Conservation (phyloP, 306 rosid genomes). For the Citrullus colocynthis region DNA sequence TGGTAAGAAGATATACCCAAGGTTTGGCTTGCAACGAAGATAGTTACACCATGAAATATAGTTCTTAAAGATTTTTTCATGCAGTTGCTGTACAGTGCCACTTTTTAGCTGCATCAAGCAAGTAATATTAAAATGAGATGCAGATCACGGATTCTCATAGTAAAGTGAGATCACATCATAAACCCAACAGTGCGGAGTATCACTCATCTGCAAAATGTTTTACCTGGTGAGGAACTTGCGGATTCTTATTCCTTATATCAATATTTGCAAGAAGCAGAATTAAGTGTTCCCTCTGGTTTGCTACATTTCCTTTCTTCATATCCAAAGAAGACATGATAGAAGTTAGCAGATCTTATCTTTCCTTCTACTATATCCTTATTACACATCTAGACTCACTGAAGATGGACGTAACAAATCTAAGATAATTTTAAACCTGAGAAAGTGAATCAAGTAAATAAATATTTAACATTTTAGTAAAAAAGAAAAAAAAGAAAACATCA, state of each 20-base stretch:
- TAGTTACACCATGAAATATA: constrained; percentile 83
- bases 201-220: constrained; percentile 12
- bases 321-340: constrained; percentile 13
- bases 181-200: not conserved
- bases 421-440: not conserved
- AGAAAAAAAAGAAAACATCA: not conserved
- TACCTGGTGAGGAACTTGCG: constrained; percentile 31
- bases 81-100: constrained; percentile 36
- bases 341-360: not conserved
- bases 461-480: no score
- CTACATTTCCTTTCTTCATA: constrained; percentile 89
- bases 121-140: not conserved
- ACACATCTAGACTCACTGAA: constrained; percentile 1
- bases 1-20: constrained; percentile 36
- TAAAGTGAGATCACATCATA: not conserved
- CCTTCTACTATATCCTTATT: not conserved
- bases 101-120: constrained; percentile 52
- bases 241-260: constrained; percentile 29
- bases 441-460: not conserved
- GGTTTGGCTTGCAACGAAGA: constrained; percentile 44
- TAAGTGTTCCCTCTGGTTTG: constrained; percentile 95
- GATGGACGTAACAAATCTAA: not conserved
- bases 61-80: constrained; percentile 55
- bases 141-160: not conserved
- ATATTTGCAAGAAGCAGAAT: constrained; percentile 87